Percentiles rank a stretch among this genome's conserved stretches.
phyloP scores from a whole-genome alignment of 1,284 basidiomycete genomes.

The Leccinum griseonigrum region DNA sequence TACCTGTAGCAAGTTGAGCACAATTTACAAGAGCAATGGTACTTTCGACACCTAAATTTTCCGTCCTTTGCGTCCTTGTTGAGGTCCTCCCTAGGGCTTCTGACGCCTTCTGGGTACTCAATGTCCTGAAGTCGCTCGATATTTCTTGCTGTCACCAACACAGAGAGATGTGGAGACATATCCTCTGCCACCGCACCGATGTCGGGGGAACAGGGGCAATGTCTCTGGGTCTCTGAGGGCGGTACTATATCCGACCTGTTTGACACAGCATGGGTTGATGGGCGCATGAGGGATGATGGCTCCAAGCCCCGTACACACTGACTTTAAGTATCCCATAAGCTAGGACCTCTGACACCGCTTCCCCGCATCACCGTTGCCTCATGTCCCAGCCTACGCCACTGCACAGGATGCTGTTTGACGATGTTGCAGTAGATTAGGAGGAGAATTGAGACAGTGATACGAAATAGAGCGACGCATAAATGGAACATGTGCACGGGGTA shows the following conservation, averaged over 20 bases:
- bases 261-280: neutral
- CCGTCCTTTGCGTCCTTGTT: slow-evolving; percentile 83
- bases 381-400: neutral
- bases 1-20: slow-evolving; percentile 62
- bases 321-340: neutral
- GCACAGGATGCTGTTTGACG: neutral
- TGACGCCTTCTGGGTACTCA: slow-evolving; percentile 81
- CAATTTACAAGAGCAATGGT: neutral
- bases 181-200: neutral
- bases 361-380: neutral
- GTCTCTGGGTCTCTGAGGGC: neutral
- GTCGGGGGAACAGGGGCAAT: neutral
- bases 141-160: slow-evolving; percentile 36
- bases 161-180: neutral
- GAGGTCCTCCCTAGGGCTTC: slow-evolving; percentile 82
- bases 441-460: neutral
- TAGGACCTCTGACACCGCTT: neutral
- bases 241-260: neutral
- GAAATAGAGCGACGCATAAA: neutral
- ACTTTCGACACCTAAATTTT: slow-evolving; percentile 65
- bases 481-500: neutral
- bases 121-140: slow-evolving; percentile 84
- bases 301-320: neutral
- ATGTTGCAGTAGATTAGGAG: neutral
- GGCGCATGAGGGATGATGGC: neutral